Evolutionary conservation across 225 moss, liverwort and hornwort genomes (phyloP).

Genomic region (Pseudoscleropodium purum): DNA sequence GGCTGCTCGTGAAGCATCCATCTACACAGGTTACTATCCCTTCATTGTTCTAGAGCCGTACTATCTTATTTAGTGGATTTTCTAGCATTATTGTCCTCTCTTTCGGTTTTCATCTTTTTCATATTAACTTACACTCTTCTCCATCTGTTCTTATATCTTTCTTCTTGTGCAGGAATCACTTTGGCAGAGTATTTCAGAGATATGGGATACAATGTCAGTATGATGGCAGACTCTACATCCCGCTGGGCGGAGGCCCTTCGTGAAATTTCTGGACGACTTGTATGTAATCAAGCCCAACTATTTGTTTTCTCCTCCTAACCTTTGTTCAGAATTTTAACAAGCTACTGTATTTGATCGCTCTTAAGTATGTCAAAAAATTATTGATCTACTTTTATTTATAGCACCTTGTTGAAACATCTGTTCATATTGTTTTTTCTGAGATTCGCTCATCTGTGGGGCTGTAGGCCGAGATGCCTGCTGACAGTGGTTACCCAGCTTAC

Average conservation of each 20-base stretch:
- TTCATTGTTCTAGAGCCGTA: not conserved
- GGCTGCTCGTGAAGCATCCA: slow-evolving; percentile 99
- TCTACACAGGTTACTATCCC: slow-evolving; percentile 62
- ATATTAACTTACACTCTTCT: not conserved
- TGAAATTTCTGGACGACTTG: slow-evolving; percentile 95
- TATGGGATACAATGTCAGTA: slow-evolving; percentile 99
- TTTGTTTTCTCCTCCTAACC: not conserved
- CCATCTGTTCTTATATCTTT: not conserved
- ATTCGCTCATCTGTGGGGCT: not conserved
- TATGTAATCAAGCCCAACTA: slow-evolving; percentile 8
- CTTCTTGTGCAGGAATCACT: slow-evolving; percentile 63
- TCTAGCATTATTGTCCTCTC: not conserved
- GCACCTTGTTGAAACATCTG: not conserved
- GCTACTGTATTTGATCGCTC: not conserved
- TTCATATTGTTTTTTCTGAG: slow-evolving; percentile 1
- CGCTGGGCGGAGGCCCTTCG: slow-evolving; percentile 99
- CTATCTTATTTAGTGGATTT: not conserved
- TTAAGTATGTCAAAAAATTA: not conserved
- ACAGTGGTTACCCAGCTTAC: slow-evolving; percentile 99
- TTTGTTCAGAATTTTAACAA: not conserved
- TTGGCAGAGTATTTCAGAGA: slow-evolving; percentile 97
- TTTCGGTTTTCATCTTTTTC: not conserved
- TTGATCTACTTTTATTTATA: not conserved
- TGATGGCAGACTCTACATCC: slow-evolving; percentile 99
- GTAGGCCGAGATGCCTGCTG: slow-evolving; percentile 98